Evolutionary conservation across 371 early-diverging fungal species (phyloP), one percentile per base, ranked within the genome.

Genomic region (Mucor irregularis): DNA sequence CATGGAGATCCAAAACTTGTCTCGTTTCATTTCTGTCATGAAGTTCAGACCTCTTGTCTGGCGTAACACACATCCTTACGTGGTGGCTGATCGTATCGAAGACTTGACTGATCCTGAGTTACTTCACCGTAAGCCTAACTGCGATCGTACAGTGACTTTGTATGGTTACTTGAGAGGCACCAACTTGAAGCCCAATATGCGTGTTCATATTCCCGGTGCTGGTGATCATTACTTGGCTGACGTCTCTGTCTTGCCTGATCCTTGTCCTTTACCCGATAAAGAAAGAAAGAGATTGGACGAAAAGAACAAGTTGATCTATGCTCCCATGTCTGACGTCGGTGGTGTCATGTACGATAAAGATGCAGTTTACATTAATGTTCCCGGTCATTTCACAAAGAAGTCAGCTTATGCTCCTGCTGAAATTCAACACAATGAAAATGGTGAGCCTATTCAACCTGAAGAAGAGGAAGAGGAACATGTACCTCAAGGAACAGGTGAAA

Each of bases 331-430:
- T 0, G 97, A 97, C 62, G 93, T 98, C 6, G 95, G 94, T 62
- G 99, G 99, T 42, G 91, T 98, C 60, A 86, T 96, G 85, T 97
- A 95, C 74, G 99, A 98, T 74, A 96, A 95, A 68, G 99, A 98
- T 79, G 97, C 97, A 8, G 94, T 98, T 16, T 98, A 98, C 64
- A 95, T 98, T 62, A 91, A 95, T 57, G 92, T 98, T 5, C 93
- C 93, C 8, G 94, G 94, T 30, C 81, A 83, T 34, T 92, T 91
- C 57, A 84, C 90, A 14, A 88, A 86, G 57, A 81, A 82, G 53
- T 74, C 78, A 5, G 78, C 78, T 11, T 61, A 71, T 56, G 78
- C 71, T 14, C 72, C 78, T 48, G 29, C 76, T 34, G 66, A 69
- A 59, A 51, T 55, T 53, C 56, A 72, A 45, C 62, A 63, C 33